These are phyloP conservation scores for Gentiana dahurica DNA, from an alignment of 257 asterid genomes.

Conservation along the genomic window DNA sequence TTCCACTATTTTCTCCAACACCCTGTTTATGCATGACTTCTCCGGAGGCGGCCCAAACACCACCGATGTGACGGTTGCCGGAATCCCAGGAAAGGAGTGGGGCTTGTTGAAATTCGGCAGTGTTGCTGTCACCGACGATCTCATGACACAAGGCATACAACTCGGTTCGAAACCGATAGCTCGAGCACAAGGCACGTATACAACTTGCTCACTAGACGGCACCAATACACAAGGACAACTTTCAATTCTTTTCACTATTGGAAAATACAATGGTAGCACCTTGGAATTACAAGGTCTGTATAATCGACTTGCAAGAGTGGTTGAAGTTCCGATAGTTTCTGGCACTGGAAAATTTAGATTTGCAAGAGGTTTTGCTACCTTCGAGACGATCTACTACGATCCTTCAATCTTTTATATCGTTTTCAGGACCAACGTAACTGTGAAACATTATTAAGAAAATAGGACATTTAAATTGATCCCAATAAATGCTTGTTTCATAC, in stretches of 20 bases:
- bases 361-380: background rate
- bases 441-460: too few relatives aligned
- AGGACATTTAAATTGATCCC: too few relatives aligned
- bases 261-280: background rate
- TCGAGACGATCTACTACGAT: background rate
- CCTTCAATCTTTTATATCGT: too few relatives aligned
- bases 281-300: background rate
- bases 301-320: background rate
- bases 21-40: background rate
- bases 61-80: background rate
- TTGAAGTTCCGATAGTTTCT: background rate
- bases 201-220: background rate
- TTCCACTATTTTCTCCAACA: too few relatives aligned
- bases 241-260: background rate
- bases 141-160: background rate
- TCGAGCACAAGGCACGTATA: background rate
- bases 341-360: background rate
- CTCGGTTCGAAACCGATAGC: background rate
- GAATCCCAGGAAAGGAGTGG: background rate
- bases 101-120: background rate
- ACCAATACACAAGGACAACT: background rate
- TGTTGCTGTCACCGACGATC: background rate
- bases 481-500: too few relatives aligned
- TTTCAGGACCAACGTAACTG: too few relatives aligned
- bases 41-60: background rate